Conservation (phyloP, 2,329 filamentous ascomycete species). For the Gnomoniopsis sp. region DNA sequence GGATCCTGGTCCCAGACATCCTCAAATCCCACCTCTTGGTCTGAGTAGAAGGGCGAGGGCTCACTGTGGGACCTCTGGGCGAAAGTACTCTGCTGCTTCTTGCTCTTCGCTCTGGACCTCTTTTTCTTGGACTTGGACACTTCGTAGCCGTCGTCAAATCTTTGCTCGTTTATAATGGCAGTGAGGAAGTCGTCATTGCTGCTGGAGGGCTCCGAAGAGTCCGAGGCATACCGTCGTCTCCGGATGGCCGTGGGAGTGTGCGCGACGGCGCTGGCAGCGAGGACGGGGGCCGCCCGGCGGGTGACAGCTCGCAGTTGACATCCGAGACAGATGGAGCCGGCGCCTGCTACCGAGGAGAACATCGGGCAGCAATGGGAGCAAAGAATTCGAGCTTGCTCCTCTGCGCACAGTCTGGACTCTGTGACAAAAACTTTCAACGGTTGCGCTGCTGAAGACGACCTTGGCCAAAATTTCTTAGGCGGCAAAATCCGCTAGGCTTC, state of each 20-base stretch:
- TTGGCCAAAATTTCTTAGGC: neutral
- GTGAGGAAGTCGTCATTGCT: neutral
- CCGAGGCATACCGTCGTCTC: constrained; percentile 15
- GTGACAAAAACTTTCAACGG: neutral
- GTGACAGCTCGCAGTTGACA: constrained; percentile 34
- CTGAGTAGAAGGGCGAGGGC: neutral
- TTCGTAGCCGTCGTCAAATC: neutral
- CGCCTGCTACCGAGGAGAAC: constrained; percentile 29
- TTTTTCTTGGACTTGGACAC: neutral
- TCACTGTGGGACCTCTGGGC: too few species aligned
- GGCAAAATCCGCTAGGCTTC: neutral
- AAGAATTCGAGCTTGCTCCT: neutral
- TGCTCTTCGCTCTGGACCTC: neutral
- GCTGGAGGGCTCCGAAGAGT: neutral
- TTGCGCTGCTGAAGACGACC: neutral
- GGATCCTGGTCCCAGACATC: neutral
- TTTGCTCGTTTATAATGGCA: neutral
- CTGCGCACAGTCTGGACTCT: neutral
- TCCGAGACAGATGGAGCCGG: constrained; percentile 35
- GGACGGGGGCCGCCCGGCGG: constrained; percentile 18
- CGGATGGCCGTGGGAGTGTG: constrained; percentile 3
- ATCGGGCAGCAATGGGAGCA: constrained; percentile 23
- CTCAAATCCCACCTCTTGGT: neutral
- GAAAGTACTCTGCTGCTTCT: neutral
- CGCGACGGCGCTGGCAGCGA: constrained; percentile 11